Evolutionary conservation across 176 grass and related monocot species (phyloP), one percentile per base, ranked within the genome.

Genomic region (Hsuehochloa calcarea): DNA sequence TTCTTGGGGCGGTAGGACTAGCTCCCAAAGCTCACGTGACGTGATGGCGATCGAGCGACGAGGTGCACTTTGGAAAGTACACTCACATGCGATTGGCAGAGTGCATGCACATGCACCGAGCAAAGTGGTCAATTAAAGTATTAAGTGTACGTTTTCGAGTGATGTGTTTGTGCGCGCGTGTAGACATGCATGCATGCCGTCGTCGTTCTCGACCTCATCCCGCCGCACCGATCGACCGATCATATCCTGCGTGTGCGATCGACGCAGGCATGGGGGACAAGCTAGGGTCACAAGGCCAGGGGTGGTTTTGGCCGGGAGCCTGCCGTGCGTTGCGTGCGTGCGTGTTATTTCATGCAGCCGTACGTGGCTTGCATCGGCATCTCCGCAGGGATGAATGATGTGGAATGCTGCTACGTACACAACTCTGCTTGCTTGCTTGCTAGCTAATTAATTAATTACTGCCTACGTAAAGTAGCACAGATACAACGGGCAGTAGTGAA

Each of bases 11-110:
- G 20, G 31, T 44, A 88, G 81, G 66, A 3, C 82, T 88, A 80
- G 78, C 83, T 82, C 83, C 86, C 87, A 92, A 92, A 39, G 15
- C 74, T 92, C 90, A 89, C 87, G 79, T 92, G 90, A 89, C 87
- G 79, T 92, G 90, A 86, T 44, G 8, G 79, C 75, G 44, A 67
- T 26, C 50, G 67, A 13, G 40, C 40, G 22, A 68, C 60, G 60
- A 14, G 60, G 60, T 27, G 54, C 20, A 3, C 73, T 20, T 26
- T 17, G 74, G 86, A 34, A 88, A 89, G 90, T 92, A 89, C 83
- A 70, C 74, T 92, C 87, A 92, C 87, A 84, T 92, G 90, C 69
- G 40, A 92, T 80, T 86, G 79, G 87, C 60, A 65, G 14, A 83
- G 56, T 50, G 78, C 66, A 72, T 54, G 16, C 5, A 14, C 10